Evolutionary conservation across 768 basidiomycete genomes (phyloP), one percentile per base, ranked within the genome.

Genomic region (Lentinula raphanica): DNA sequence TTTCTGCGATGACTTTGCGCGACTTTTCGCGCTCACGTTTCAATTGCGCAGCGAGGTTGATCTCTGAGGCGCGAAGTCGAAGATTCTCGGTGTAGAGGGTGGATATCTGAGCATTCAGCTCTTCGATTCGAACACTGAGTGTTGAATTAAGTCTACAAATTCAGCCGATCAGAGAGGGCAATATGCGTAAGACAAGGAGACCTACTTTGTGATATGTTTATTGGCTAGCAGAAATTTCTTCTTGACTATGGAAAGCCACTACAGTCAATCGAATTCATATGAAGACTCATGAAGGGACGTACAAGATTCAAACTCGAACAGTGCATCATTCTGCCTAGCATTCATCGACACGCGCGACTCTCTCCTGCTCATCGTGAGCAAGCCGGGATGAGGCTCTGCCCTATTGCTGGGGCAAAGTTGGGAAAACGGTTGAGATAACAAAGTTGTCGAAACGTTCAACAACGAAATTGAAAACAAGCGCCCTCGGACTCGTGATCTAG

Each of bases 151-250:
- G 84, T 69, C 90, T 92, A 64, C 6, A 51, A 31, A 29, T 35
- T 66, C 25, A 65, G n/a, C n/a, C 59, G 13, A 25, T 29, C 49
- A 48, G 44, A n/a, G 21, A n/a, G n/a, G n/a, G n/a, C n/a, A n/a
- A n/a, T 27, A 48, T 31, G 11, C 15, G n/a, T 17, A 9, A 25
- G 12, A 23, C 23, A 4, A 19, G 8, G 3, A 23, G 12, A 69
- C 81, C 38, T 64, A 92, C 90, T 92, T 93, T 27, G 91, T 92
- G 68, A 93, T 93, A 73, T 92, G 91, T 72, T 92, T 92, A 74
- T 93, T 93, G 58, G 90, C 90, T 59, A 92, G 85, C 21, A 93
- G 79, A 66, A 92, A 92, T 75, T 91, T 92, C 85, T 90, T 91
- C 85, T 92, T 92, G 78, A 92, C 91, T 93, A 68, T 39, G 57